phyloP scores from a whole-genome alignment of 2,329 filamentous ascomycete species.

The Colletotrichum sp. region DNA sequence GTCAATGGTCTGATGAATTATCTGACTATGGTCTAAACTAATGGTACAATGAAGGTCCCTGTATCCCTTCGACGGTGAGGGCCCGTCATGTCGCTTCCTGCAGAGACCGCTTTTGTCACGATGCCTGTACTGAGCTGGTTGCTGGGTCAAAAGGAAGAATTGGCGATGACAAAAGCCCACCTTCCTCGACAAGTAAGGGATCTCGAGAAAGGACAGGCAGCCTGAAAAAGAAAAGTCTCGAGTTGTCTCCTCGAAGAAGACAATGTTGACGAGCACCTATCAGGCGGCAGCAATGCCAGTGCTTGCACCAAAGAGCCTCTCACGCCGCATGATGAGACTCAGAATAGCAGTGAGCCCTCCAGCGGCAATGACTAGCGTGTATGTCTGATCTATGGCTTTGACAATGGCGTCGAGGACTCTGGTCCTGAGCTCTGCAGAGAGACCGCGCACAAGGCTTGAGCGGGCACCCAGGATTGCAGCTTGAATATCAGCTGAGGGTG shows the following conservation, averaged over 20 bases:
- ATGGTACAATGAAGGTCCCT: not conserved
- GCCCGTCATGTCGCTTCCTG: not conserved
- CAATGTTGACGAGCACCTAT: not conserved
- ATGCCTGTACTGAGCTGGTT: not conserved
- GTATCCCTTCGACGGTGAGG: not conserved
- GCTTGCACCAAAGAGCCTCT: slow-evolving; percentile 31
- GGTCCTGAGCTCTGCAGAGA: not conserved
- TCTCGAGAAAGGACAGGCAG: not conserved
- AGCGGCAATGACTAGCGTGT: slow-evolving; percentile 34
- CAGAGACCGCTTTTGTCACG: not conserved
- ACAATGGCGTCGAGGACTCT: not conserved
- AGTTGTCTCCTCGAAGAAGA: not conserved
- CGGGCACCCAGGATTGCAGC: not conserved
- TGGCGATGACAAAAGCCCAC: not conserved
- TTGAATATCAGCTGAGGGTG: not conserved
- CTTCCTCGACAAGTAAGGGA: not conserved
- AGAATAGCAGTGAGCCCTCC: slow-evolving; percentile 33
- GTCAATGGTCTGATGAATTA: not conserved
- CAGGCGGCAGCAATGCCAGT: not conserved
- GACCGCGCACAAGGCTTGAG: not conserved
- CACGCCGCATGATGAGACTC: slow-evolving; percentile 37
- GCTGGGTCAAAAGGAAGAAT: not conserved
- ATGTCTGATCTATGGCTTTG: slow-evolving; percentile 19
- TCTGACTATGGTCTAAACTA: not conserved
- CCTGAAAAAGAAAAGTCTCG: not conserved